Evolutionary conservation across 805 yeast genomes (phyloP), one percentile per base, ranked within the genome.

Genomic region (Candida succiphila): DNA sequence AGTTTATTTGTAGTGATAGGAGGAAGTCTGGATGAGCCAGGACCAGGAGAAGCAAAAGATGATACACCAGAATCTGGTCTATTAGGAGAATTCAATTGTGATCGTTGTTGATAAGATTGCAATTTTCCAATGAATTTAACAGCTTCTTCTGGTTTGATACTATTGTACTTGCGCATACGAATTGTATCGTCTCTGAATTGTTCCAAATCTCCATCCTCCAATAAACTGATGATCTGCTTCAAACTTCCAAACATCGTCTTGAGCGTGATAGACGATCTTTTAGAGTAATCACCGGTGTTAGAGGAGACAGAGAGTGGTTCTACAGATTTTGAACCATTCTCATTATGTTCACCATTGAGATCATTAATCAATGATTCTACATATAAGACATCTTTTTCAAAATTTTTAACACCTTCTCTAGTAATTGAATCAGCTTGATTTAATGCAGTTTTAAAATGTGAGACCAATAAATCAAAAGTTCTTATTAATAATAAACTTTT

Each of bases 381-480:
- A 53, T 83, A 85, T n/a, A 63, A 58, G 21, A 92, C 72, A 54
- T 89, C 97, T 20, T 72, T 51, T 45, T 83, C 84, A 52, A 89
- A 88, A 53, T 87, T 88, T 30, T 59, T 58, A 5, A 78, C 61
- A 0, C 89, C 80, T 37, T 60, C 78, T 17, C 65, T 62, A 16
- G 86, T 76, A 43, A 74, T 75, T 2, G 67, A 69, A 1, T 76
- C 71, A 15, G 69, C 67, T 25, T 66, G 56, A 29, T 75, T 61
- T 38, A 88, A 61, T 7, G 77, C 63, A 29, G 68, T 66, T 40
- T 82, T 62, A 52, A 89, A 73, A 40, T 78, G 73, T 27, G 78
- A 72, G 0, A 94, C 77, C 38, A 92, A 69, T 42, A 82, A 77
- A 59, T 88, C 97, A 52, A 84, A 85, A 19, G 89, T 86, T 49